phyloP scores from a whole-genome alignment of 2,329 filamentous ascomycete species.

The Venturia aucupariae region DNA sequence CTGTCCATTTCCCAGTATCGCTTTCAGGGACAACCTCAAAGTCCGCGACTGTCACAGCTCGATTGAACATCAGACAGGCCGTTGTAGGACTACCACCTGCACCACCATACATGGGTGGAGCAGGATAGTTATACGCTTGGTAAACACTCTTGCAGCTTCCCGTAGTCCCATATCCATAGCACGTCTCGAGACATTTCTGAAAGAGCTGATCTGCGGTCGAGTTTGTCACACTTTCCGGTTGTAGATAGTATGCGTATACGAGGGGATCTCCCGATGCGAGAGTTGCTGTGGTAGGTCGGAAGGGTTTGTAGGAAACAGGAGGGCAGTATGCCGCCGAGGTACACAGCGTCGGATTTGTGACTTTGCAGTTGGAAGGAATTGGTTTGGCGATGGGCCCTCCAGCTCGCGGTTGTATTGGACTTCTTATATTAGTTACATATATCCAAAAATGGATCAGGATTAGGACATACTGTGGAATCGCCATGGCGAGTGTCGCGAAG shows the following conservation, averaged over 20 bases:
- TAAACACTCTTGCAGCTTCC: constrained; percentile 28
- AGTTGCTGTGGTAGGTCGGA: constrained; percentile 2
- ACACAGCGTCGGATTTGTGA: constrained; percentile 4
- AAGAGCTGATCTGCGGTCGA: constrained; percentile 1
- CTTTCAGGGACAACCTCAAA: constrained; percentile 23
- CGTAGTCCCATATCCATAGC: constrained; percentile 30
- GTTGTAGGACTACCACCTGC: constrained; percentile 24
- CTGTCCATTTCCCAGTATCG: constrained; percentile 23
- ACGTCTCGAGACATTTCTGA: constrained; percentile 17
- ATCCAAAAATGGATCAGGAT: neutral
- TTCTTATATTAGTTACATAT: neutral
- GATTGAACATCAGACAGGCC: constrained; percentile 30
- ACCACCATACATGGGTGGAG: constrained; percentile 26
- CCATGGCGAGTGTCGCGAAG: neutral
- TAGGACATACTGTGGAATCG: neutral
- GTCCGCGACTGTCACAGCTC: constrained; percentile 21
- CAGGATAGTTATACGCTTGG: constrained; percentile 29
- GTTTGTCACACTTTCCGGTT: neutral
- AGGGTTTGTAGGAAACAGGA: neutral
- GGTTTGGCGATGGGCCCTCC: constrained; percentile 12
- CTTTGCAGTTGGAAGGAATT: constrained; percentile 6
- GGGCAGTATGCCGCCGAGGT: neutral
- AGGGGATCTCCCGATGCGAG: neutral
- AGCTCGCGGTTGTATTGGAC: neutral
- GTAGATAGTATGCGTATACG: constrained; percentile 15